These are phyloP conservation scores for Acephala macrosclerotiorum DNA, from an alignment of 2,329 filamentous ascomycete genomes.

Conservation along the genomic window DNA sequence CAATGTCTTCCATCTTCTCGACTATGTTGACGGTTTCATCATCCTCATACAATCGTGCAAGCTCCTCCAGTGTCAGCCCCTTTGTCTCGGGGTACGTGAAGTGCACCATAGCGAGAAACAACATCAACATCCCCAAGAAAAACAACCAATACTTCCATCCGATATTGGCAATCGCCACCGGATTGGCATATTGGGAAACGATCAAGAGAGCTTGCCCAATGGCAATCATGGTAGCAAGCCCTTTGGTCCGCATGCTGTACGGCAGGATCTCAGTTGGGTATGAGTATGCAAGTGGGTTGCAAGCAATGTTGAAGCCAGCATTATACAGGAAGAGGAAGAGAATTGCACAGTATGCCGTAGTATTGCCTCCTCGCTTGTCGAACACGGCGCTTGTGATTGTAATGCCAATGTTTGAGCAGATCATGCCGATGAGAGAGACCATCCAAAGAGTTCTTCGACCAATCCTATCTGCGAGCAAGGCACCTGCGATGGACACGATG, in stretches of 20 bases:
- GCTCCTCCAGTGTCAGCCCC: constrained; percentile 50
- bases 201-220: constrained; percentile 27
- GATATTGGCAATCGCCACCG: constrained; percentile 44
- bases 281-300: constrained; percentile 31
- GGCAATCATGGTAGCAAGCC: constrained; percentile 12
- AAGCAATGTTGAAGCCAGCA: constrained; percentile 49
- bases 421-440: constrained; percentile 31
- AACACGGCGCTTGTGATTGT: constrained; percentile 31
- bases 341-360: constrained; percentile 39
- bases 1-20: constrained; percentile 24
- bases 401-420: constrained; percentile 41
- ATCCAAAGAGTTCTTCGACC: constrained; percentile 37
- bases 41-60: constrained; percentile 40
- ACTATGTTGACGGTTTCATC: constrained; percentile 10
- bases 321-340: constrained; percentile 57
- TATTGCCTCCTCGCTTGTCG: constrained; percentile 17
- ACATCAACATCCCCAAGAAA: constrained; percentile 21
- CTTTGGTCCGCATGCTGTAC: constrained; percentile 39
- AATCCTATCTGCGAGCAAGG: constrained; percentile 37
- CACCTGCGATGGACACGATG: constrained; percentile 55
- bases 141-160: constrained; percentile 42
- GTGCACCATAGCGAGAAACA: constrained; percentile 26
- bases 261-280: constrained; percentile 36
- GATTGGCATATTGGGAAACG: constrained; percentile 46
- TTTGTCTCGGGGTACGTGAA: constrained; percentile 48